These are phyloP conservation scores for Sergeia podlipaevii DNA, from an alignment of 208 protist species.

Conservation along the genomic window DNA sequence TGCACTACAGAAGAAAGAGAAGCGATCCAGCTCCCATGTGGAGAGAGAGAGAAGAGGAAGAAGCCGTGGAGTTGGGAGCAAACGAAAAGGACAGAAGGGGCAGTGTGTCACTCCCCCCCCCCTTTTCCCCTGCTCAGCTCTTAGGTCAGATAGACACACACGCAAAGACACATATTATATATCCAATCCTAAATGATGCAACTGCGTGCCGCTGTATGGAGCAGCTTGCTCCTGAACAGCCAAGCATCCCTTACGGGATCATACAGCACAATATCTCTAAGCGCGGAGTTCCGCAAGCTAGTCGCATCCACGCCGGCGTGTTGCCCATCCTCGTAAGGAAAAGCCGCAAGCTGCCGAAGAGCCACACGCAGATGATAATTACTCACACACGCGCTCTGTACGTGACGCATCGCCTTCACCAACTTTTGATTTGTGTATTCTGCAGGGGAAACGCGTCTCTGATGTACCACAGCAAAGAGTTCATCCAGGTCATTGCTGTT, in stretches of 20 bases:
- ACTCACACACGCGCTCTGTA: constrained; percentile 39
- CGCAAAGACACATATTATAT: neutral
- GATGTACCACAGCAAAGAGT: constrained; percentile 58
- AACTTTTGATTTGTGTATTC: constrained; percentile 65
- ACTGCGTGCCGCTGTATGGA: constrained; percentile 66
- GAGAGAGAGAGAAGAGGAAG: neutral
- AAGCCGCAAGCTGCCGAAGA: constrained; percentile 34
- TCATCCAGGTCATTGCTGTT: constrained; percentile 77
- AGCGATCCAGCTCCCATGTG: neutral
- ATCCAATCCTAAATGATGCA: constrained; percentile 40
- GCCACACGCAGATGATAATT: constrained; percentile 29
- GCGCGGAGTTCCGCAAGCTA: constrained; percentile 34
- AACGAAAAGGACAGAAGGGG: too few relatives aligned
- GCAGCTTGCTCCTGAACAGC: constrained; percentile 71
- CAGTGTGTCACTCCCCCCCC: too few relatives aligned
- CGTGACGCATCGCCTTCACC: constrained; percentile 65
- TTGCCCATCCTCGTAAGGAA: constrained; percentile 46
- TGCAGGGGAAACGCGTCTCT: constrained; percentile 32
- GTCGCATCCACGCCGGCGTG: constrained; percentile 22
- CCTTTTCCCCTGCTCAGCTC: neutral
- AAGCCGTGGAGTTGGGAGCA: neutral
- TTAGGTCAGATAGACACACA: neutral
- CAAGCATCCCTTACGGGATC: constrained; percentile 70
- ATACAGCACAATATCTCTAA: constrained; percentile 74
- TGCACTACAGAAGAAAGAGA: too few relatives aligned